phyloP scores from a whole-genome alignment of 2,329 filamentous ascomycete species.

The Neonectria sp. region DNA sequence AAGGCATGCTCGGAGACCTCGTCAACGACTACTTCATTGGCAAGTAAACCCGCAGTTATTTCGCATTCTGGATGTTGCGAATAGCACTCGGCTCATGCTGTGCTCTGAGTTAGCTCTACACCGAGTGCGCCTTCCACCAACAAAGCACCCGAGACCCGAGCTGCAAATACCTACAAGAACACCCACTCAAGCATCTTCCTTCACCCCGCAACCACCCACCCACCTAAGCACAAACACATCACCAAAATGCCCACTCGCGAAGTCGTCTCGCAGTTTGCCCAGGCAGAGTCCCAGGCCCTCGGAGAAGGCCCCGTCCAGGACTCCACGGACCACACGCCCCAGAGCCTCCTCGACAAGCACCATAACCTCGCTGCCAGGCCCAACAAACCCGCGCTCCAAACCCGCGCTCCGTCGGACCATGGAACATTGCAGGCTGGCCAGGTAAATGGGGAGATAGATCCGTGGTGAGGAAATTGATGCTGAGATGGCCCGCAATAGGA shows the following conservation, averaged over 20 bases:
- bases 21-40: too few relatives aligned
- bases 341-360: slow-evolving; percentile 47
- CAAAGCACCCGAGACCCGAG: neutral
- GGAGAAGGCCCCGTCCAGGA: slow-evolving; percentile 42
- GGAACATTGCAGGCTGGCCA: slow-evolving; percentile 29
- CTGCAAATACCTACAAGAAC: neutral
- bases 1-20: too few relatives aligned
- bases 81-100: neutral
- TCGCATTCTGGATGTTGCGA: too few relatives aligned
- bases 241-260: slow-evolving; percentile 42
- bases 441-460: slow-evolving; percentile 1
- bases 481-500: slow-evolving; percentile 30
- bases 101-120: neutral
- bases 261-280: slow-evolving; percentile 38
- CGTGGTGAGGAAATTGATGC: fast-evolving
- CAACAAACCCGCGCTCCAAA: slow-evolving; percentile 20
- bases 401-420: slow-evolving; percentile 12
- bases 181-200: neutral
- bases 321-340: slow-evolving; percentile 23
- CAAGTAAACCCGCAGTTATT: too few relatives aligned
- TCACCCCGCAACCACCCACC: neutral
- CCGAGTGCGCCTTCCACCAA: neutral
- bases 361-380: slow-evolving; percentile 42
- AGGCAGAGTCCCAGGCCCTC: slow-evolving; percentile 29
- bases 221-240: neutral